Evolutionary conservation across 129 eudicot species (phyloP).

Genomic region (Saussurea involucrata): DNA sequence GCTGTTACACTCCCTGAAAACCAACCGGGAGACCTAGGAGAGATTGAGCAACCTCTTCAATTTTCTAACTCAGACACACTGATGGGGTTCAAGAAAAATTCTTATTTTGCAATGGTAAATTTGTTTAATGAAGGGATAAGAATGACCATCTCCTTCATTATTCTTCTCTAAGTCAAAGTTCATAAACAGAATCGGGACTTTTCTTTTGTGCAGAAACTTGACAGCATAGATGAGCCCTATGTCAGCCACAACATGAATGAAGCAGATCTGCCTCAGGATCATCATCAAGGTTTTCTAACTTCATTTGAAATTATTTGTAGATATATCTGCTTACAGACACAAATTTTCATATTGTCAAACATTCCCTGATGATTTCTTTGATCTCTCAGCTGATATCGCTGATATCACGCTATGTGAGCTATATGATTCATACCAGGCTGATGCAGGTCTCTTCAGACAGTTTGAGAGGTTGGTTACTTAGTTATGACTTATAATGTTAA

Average conservation of each 20-base stretch:
- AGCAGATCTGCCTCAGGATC: constrained; percentile 41
- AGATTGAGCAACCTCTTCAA: constrained; percentile 50
- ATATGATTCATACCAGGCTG: constrained; percentile 56
- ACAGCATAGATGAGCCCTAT: constrained; percentile 62
- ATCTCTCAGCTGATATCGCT: constrained; percentile 61
- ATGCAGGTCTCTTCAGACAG: constrained; percentile 41
- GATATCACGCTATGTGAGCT: constrained; percentile 71
- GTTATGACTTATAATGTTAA: background rate
- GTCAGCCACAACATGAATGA: constrained; percentile 39
- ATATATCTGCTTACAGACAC: background rate
- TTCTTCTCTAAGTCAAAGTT: background rate
- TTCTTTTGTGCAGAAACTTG: constrained; percentile 55
- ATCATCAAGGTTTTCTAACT: constrained; percentile 71
- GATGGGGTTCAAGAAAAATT: constrained; percentile 57
- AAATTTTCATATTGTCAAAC: background rate
- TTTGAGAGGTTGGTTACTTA: constrained; percentile 66
- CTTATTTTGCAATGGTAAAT: constrained; percentile 72
- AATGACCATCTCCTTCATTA: background rate
- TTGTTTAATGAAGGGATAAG: background rate
- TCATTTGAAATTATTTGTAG: background rate
- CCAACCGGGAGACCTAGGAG: constrained; percentile 50
- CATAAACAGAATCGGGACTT: background rate
- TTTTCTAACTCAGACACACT: constrained; percentile 40
- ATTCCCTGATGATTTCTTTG: constrained; percentile 10
- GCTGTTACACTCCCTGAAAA: constrained; percentile 77